Percentiles rank a stretch among this genome's conserved stretches.
phyloP scores from a whole-genome alignment of 345 rosid genomes.

The Passiflora organensis region DNA sequence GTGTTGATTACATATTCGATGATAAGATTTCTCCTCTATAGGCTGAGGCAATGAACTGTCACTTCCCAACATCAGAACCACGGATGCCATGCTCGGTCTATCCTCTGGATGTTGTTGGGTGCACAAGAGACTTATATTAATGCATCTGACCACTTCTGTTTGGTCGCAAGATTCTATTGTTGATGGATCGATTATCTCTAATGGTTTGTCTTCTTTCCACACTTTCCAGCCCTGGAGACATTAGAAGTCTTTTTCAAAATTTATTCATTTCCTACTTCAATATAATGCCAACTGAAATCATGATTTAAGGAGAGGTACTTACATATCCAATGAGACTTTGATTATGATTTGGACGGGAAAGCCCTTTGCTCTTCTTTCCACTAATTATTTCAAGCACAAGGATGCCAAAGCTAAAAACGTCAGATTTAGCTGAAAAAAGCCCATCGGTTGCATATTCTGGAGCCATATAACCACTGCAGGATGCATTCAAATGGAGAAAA shows the following conservation, averaged over 20 bases:
- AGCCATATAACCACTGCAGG: conserved; percentile 10
- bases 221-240: neutral
- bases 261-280: neutral
- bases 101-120: conserved; percentile 7
- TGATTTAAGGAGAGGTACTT: neutral
- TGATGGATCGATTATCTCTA: neutral
- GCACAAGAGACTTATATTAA: conserved; percentile 2
- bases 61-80: conserved; percentile 1
- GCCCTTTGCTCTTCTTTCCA: conserved; percentile 12
- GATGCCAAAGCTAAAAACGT: conserved; percentile 14
- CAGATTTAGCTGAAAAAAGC: conserved; percentile 11
- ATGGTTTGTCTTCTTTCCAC: neutral
- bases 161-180: neutral
- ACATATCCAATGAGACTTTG: conserved; percentile 10
- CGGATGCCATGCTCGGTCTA: conserved; percentile 3
- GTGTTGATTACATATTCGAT: no score
- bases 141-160: conserved; percentile 1
- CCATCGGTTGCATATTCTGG: conserved; percentile 15
- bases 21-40: no score
- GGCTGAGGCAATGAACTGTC: conserved; percentile 7
- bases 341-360: neutral
- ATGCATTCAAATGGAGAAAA: neutral
- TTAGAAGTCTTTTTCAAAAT: neutral
- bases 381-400: conserved; percentile 8
- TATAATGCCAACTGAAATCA: neutral